These are phyloP conservation scores for Afroboletus lepidellus DNA, from an alignment of 1,284 basidiomycete genomes.

Conservation along the genomic window DNA sequence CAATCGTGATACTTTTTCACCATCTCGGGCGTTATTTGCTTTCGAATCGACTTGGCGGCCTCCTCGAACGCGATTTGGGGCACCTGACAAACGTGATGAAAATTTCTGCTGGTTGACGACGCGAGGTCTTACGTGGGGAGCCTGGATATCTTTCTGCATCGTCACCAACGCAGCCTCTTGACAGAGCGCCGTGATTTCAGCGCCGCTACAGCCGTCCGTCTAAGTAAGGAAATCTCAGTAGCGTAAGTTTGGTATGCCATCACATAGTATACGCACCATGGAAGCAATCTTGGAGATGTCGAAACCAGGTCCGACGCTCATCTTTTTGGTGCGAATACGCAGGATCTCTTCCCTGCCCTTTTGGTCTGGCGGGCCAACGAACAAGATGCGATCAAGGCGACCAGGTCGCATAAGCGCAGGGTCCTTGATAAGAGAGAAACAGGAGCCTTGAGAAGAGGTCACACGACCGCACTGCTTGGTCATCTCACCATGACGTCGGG, in stretches of 20 bases:
- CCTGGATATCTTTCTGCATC: constrained; percentile 79
- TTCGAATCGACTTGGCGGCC: constrained; percentile 74
- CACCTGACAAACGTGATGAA: constrained; percentile 50
- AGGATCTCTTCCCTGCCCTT: constrained; percentile 84
- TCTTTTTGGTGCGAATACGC: constrained; percentile 70
- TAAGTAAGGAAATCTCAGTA: constrained; percentile 38
- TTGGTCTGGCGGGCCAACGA: constrained; percentile 89
- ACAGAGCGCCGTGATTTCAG: constrained; percentile 89
- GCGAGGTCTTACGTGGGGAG: constrained; percentile 59
- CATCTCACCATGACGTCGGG: constrained; percentile 84
- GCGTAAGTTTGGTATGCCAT: too few species aligned
- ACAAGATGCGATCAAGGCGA: constrained; percentile 91
- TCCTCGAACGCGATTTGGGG: constrained; percentile 70
- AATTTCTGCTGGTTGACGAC: not conserved
- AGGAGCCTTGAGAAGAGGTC: constrained; percentile 1
- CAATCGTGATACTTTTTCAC: constrained; percentile 70
- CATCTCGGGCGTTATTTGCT: constrained; percentile 86
- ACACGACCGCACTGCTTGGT: not conserved
- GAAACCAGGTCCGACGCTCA: constrained; percentile 76
- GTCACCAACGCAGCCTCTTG: constrained; percentile 94
- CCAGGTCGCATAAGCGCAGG: constrained; percentile 94
- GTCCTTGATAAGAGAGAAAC: constrained; percentile 54
- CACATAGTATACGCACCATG: constrained; percentile 51
- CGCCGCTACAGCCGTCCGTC: constrained; percentile 95
- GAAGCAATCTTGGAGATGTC: constrained; percentile 70